Evolutionary conservation across 2,329 filamentous ascomycete genomes (phyloP).

Genomic region (Penicillium palitans): DNA sequence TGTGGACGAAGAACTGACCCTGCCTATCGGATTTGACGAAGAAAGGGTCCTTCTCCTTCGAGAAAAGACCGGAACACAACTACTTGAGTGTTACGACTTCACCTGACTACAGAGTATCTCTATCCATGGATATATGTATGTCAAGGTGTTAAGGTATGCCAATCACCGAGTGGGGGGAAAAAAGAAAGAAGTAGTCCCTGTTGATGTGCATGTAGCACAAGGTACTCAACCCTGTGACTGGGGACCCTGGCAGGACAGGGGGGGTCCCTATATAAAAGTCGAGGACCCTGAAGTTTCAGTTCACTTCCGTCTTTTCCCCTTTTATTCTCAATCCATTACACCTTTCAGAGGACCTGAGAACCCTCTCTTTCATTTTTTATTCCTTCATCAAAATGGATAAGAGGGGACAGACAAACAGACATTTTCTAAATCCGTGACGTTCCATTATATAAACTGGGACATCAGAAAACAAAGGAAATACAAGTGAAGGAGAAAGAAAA

Average conservation of each 20-base stretch:
- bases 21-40: slow-evolving; percentile 78
- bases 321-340: background rate
- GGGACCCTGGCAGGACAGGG: slow-evolving; percentile 23
- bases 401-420: background rate
- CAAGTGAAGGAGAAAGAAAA: background rate
- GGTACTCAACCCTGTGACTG: slow-evolving; percentile 21
- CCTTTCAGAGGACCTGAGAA: background rate
- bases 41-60: slow-evolving; percentile 87
- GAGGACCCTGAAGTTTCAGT: background rate
- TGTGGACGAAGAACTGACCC: slow-evolving; percentile 17
- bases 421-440: background rate
- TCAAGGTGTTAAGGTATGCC: background rate
- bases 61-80: slow-evolving; percentile 68
- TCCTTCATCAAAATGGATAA: background rate
- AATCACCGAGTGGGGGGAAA: background rate
- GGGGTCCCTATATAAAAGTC: slow-evolving; percentile 13
- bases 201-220: slow-evolving; percentile 16
- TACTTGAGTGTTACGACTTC: slow-evolving; percentile 84
- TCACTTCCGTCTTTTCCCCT: background rate
- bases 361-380: background rate
- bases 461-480: background rate
- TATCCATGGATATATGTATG: background rate
- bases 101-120: slow-evolving; percentile 49
- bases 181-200: background rate
- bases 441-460: background rate